Evolutionary conservation across 768 basidiomycete genomes (phyloP), one percentile per base, ranked within the genome.

Genomic region (Psilocybe cubensis): DNA sequence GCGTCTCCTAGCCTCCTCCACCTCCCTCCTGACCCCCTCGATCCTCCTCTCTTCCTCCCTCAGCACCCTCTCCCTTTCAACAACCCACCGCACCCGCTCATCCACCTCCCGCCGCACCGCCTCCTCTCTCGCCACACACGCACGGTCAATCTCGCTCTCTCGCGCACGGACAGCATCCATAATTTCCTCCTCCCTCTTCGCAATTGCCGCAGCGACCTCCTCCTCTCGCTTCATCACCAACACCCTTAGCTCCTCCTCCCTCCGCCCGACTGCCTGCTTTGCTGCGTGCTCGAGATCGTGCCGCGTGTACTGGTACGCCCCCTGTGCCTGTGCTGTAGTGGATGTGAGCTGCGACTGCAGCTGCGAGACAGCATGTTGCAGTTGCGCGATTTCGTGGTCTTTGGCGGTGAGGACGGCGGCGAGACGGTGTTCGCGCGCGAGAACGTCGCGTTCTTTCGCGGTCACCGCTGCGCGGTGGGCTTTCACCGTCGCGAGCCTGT

Each of bases 231-330:
- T 81, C 66, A 80, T 76, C 21, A 91, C 83, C 33, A 87, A 76
- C 18, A 79, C 72, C 2, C 88, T 81, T 31, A 92, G 73, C 64
- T 91, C 90, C 41, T 86, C 85, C 63, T 92, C 91, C 2, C 90
- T 80, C 49, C 76, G 76, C 17, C 75, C 70, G 9, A 92, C 78
- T 0, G 88, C 88, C 24, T 82, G 82, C 28, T 82, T 83, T 57
- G 85, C 73, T 18, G 79, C 80, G 4, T 59, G 54, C 35, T 84
- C 82, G 17, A 80, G 57, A 42, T 77, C 74, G 1, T 48, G 50
- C 0, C 40, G 57, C 0, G 60, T 24, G 23, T 53, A 60, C n/a
- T n/a, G n/a, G n/a, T n/a, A n/a, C n/a, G n/a, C n/a, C n/a, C n/a
- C n/a, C n/a, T 67, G 63, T 41, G 12, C 14, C 4, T 11, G 10